Conservation (phyloP, 257 asterid species). For the Lycium barbarum region DNA sequence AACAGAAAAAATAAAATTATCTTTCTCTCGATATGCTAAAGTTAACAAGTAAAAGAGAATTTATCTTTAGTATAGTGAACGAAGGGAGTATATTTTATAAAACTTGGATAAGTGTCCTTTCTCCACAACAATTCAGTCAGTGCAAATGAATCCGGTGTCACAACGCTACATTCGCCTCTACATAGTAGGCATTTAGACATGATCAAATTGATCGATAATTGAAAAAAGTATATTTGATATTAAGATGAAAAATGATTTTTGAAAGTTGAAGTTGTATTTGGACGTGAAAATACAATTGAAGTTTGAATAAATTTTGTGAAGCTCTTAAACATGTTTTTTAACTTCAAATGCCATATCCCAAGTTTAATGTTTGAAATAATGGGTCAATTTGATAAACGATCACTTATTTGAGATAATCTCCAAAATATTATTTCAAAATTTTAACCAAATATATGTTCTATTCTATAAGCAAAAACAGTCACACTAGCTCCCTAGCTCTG, state of each 20-base stretch:
- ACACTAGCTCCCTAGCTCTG: neutral
- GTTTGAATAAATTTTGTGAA: neutral
- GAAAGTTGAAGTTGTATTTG: neutral
- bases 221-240: neutral
- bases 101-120: too few species aligned
- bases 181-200: neutral
- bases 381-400: neutral
- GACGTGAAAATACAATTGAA: neutral
- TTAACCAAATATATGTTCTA: neutral
- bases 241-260: neutral
- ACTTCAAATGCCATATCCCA: neutral
- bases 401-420: neutral
- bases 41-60: too few species aligned
- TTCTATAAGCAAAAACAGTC: neutral
- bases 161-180: too few species aligned
- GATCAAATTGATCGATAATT: neutral
- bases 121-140: too few species aligned
- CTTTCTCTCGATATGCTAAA: too few species aligned
- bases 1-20: too few species aligned
- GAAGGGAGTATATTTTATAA: too few species aligned
- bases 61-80: too few species aligned
- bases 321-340: neutral
- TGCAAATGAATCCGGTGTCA: too few species aligned
- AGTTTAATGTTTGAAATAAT: neutral
- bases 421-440: neutral